phyloP scores from a whole-genome alignment of 805 yeast genomes.

The Brettanomyces nanus region DNA sequence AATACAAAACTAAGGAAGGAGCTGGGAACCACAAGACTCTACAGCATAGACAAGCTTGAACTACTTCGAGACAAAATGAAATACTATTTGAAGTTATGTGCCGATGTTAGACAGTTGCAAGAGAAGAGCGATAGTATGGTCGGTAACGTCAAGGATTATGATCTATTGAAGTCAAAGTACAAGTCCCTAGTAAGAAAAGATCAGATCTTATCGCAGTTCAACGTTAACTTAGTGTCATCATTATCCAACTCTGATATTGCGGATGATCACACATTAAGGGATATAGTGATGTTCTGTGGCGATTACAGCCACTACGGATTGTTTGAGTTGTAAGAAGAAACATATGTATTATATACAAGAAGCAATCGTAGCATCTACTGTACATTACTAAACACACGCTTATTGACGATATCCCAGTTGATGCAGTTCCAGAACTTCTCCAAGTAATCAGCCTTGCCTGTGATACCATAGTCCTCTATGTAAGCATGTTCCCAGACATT shows the following conservation, averaged over 20 bases:
- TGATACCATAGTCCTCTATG: conserved; percentile 73
- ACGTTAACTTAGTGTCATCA: conserved; percentile 26
- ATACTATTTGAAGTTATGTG: not conserved
- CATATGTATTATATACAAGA: no score
- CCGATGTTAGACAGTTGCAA: conserved; percentile 6
- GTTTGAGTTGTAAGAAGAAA: conserved; percentile 18
- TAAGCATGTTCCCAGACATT: conserved; percentile 91
- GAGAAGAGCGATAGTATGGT: conserved; percentile 10
- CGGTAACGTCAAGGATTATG: conserved; percentile 10
- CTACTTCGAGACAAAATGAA: not conserved
- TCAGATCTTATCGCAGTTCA: conserved; percentile 22
- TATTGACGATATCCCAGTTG: conserved; percentile 74
- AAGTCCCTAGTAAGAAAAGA: conserved; percentile 14
- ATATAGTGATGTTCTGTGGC: conserved; percentile 24
- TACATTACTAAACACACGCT: conserved; percentile 21
- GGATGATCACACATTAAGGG: conserved; percentile 21
- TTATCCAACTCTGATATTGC: conserved; percentile 26
- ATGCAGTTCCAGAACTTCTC: conserved; percentile 69
- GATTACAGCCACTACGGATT: conserved; percentile 22
- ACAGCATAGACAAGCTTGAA: not conserved
- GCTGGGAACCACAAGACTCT: not conserved
- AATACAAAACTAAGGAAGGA: not conserved
- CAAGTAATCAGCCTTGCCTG: conserved; percentile 66
- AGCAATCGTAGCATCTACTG: not conserved
- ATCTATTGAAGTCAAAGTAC: conserved; percentile 10